Evolutionary conservation across 1,139 yeast species (phyloP).

Genomic region (Yamadazyma triangularis): DNA sequence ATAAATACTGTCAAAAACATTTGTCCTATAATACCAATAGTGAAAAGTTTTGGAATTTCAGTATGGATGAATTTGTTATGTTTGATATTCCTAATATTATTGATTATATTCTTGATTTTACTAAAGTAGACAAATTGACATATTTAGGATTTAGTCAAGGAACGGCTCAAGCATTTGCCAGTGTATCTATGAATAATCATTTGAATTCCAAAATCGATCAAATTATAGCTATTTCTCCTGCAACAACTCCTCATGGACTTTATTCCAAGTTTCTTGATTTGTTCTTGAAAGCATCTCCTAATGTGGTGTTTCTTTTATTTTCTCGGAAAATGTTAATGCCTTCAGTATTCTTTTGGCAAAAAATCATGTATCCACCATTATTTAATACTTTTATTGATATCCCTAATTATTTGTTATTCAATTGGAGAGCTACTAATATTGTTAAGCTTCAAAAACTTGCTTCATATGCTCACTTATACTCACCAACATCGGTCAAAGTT

Average conservation of each 20-base stretch:
- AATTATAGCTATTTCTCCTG: conserved; percentile 85
- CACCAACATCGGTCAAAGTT: conserved; percentile 86
- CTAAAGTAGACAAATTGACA: conserved; percentile 37
- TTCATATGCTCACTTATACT: conserved; percentile 79
- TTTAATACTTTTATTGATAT: conserved; percentile 70
- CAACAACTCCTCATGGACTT: conserved; percentile 87
- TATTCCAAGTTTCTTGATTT: conserved; percentile 73
- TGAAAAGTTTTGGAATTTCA: conserved; percentile 41
- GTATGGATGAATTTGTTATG: conserved; percentile 44
- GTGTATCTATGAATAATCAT: conserved; percentile 64
- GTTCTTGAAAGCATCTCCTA: conserved; percentile 74
- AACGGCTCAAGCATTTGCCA: conserved; percentile 85
- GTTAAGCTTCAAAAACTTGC: conserved; percentile 66
- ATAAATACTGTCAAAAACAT: conserved; percentile 67
- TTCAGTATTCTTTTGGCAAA: conserved; percentile 78
- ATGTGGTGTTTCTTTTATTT: conserved; percentile 66
- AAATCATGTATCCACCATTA: conserved; percentile 77
- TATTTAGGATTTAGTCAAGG: conserved; percentile 92
- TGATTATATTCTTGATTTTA: conserved; percentile 27
- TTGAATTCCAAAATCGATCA: conserved; percentile 65
- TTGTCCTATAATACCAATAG: conserved; percentile 32
- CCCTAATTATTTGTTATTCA: conserved; percentile 62
- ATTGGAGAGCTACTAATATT: conserved; percentile 75
- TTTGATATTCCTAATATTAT: conserved; percentile 45
- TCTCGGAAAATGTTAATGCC: conserved; percentile 73